Evolutionary conservation across 805 yeast genomes (phyloP).

Genomic region (Saccharomycopsis vini): DNA sequence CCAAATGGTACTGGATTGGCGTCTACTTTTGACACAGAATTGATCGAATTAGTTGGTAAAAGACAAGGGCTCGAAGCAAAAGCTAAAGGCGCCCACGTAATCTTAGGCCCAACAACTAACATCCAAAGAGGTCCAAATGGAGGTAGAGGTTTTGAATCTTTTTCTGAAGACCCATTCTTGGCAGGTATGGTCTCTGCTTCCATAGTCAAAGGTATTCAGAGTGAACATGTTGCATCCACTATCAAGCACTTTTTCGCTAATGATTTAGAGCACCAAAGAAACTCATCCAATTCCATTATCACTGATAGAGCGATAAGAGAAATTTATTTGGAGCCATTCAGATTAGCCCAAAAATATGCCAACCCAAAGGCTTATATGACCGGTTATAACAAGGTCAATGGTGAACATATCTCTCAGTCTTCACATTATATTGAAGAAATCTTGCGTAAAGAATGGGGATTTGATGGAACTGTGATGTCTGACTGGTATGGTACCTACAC

Average conservation of each 20-base stretch:
- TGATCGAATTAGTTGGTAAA: constrained; percentile 41
- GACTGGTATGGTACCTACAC: constrained; percentile 58
- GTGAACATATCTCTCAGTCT: constrained; percentile 45
- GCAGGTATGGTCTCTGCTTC: constrained; percentile 47
- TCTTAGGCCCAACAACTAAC: constrained; percentile 44
- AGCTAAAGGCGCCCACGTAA: constrained; percentile 45
- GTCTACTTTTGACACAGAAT: constrained; percentile 44
- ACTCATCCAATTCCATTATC: constrained; percentile 37
- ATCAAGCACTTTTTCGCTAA: constrained; percentile 52
- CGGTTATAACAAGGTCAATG: constrained; percentile 55
- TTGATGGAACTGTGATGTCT: constrained; percentile 56
- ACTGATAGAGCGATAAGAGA: constrained; percentile 58
- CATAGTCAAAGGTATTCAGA: constrained; percentile 47
- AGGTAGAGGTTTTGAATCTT: constrained; percentile 59
- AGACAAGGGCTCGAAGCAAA: constrained; percentile 49
- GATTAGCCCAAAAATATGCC: constrained; percentile 44
- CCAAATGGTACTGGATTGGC: constrained; percentile 57
- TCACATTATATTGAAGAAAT: constrained; percentile 35
- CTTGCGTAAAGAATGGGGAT: constrained; percentile 52
- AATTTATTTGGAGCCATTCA: constrained; percentile 55
- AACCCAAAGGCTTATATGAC: constrained; percentile 53
- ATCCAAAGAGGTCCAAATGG: constrained; percentile 57
- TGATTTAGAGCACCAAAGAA: constrained; percentile 52
- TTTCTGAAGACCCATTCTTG: constrained; percentile 53
- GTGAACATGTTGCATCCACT: constrained; percentile 47